Conservation (phyloP, 768 basidiomycete species). For the Kondoa malvinella region DNA sequence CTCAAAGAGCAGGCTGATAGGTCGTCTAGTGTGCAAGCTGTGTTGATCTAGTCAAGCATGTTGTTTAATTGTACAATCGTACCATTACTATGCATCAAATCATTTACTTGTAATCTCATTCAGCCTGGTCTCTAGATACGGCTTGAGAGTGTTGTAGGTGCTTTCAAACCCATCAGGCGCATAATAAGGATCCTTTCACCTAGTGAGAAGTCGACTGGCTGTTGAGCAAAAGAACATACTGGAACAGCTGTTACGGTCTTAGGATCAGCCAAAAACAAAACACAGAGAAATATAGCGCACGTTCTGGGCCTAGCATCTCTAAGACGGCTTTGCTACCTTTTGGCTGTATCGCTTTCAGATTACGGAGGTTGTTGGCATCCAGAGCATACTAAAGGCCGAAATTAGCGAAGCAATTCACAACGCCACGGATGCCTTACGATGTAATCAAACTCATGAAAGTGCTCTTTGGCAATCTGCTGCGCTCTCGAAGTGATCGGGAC, state of each 20-base stretch:
- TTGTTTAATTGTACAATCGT: background rate
- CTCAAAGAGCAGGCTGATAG: background rate
- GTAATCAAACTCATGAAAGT: background rate
- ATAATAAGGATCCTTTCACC: background rate
- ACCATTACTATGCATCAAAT: background rate
- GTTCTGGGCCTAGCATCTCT: background rate
- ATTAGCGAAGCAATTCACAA: background rate
- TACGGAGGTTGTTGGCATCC: background rate
- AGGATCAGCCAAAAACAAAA: background rate
- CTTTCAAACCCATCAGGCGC: background rate
- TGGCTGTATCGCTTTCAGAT: background rate
- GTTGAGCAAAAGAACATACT: background rate
- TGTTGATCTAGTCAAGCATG: background rate
- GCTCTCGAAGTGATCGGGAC: background rate
- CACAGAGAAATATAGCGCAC: background rate
- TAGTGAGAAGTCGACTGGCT: background rate
- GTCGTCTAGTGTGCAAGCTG: background rate
- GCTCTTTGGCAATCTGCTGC: background rate
- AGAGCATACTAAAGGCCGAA: background rate
- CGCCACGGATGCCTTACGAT: background rate
- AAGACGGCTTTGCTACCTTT: background rate
- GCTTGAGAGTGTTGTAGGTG: background rate
- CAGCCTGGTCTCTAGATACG: background rate
- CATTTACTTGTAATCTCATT: background rate
- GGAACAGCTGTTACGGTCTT: background rate